Evolutionary conservation across 116 monocot species (phyloP), one percentile per base, ranked within the genome.

Genomic region (Zostera marina): DNA sequence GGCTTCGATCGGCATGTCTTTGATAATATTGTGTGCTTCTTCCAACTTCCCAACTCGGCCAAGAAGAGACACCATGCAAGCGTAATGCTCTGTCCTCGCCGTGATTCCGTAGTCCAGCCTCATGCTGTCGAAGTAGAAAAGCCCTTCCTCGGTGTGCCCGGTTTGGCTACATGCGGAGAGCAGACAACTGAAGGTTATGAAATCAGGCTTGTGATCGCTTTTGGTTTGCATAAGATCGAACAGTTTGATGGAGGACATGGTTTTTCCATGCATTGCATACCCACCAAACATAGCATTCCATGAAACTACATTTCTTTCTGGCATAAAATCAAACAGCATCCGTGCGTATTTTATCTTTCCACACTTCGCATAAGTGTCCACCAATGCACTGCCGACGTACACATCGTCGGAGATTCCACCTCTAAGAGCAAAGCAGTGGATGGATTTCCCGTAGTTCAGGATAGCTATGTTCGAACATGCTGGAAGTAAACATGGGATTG

Each of bases 221-320:
- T 32, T 32, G 6, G 5, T 57, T 46, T 70, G 56, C 92, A 92
- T 92, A 48, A 53, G 42, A 7, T 46, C 16, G 42, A 86, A 92
- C 10, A 92, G 45, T 38, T 72, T 62, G 7, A 76, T 64, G 0
- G 72, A 80, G 17, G 80, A 77, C 13, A 49, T 67, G 0, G 74
- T 83, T 59, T 68, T 78, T 15, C 92, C 83, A 51, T 92, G 83
- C 83, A 87, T 81, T 3, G 83, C 80, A 54, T 86, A 87, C 16
- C 87, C 92, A 44, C 78, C 81, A 22, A 92, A 6, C 76, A 87
- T 78, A 0, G 87, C 72, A 58, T 87, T 92, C 92, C 92, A 92
- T 9, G 86, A 83, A 2, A 87, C 92, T 5, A 74, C 58, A 61
- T 92, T 83, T 58, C 63, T 78, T 0, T 15, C 17, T 20, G 74